These are phyloP conservation scores for Cercospora berteroae DNA, from an alignment of 2,329 filamentous ascomycete genomes.

Conservation along the genomic window DNA sequence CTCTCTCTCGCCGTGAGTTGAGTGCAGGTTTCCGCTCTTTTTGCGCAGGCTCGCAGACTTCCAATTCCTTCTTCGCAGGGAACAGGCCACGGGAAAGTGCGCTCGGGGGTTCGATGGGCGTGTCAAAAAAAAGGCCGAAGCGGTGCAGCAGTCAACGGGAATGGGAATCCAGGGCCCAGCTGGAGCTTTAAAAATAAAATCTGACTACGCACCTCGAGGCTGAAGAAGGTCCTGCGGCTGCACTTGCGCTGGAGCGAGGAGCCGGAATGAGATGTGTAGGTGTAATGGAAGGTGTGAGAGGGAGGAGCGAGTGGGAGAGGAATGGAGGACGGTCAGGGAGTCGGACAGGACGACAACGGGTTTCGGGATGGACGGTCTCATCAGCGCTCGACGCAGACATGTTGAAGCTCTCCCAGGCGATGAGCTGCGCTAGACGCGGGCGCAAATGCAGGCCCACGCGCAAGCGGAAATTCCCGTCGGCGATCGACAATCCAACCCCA, in stretches of 20 bases:
- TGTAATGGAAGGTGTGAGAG: conserved; percentile 1
- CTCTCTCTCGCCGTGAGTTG: background rate
- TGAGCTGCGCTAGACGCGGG: conserved; percentile 7
- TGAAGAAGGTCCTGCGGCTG: conserved; percentile 3
- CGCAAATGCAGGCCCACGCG: conserved; percentile 16
- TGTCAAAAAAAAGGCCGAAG: background rate
- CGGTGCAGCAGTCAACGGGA: background rate
- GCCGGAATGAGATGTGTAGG: background rate
- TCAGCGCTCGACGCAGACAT: background rate
- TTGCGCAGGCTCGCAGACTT: background rate
- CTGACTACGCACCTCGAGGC: conserved; percentile 17
- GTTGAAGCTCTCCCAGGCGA: conserved; percentile 12
- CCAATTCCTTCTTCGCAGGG: background rate
- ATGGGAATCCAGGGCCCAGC: background rate
- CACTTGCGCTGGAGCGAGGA: background rate
- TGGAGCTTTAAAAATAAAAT: conserved; percentile 2
- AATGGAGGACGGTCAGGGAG: background rate
- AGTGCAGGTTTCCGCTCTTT: background rate
- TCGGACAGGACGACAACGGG: background rate
- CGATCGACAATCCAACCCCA: conserved; percentile 18
- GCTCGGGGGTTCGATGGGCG: background rate
- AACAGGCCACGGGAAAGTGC: background rate
- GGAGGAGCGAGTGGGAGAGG: conserved; percentile 1
- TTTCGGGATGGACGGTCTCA: conserved; percentile 9
- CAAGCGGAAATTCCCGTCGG: conserved; percentile 20